Base-by-base conservation (phyloP, 2,329 filamentous ascomycete species). In the Xylaria sp. region DNA sequence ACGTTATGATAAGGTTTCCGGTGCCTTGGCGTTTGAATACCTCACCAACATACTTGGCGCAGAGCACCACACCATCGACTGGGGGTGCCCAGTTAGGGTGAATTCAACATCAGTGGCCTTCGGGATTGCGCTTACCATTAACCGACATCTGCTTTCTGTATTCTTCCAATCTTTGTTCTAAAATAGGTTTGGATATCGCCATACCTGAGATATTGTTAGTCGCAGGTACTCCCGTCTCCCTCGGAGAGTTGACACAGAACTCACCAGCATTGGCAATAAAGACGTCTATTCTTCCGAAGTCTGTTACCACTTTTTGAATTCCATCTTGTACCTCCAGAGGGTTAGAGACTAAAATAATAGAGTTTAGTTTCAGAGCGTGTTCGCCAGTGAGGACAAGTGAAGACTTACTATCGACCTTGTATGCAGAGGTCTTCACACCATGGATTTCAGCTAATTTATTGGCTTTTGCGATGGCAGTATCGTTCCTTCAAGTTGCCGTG, bases 1-100 rank as follows among this genome's bases (percentile, higher is more conserved):
- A 64, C 19, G 68, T 67, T 51, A 67, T 63, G 54, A 68, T 75
- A 69, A 67, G 51, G 29, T 65, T 66, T 11, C 65, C 65, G 0
- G 60, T 56, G 21, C 60, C 63, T 38, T 65, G 65, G 25, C 63
- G 51, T 37, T 67, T 62, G 35, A 67, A 67, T 44, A 66, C 47
- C 23, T 66, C 63, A 2, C 65, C 65, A n/a, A 62, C 63, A 46
- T 64, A 66, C 46, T 67, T 67, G 31, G 65, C 63, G 21, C 60
- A 64, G 17, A 53, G 8, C 21, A 65, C 65, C 15, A 65, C 64
- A 10, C 65, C 65, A 21, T 64, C 63, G 25, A 65, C 65, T 65
- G 29, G 25, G 29, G 25, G 29, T 25, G 13, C 15, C 9, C 9
- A 38, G 47, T 66, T 31, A 64, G 55, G 37, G 17, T 27, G 27